Percentiles rank a stretch among this genome's conserved stretches.
Evolutionary conservation across 2,329 filamentous ascomycete species (phyloP).

Genomic region (Venturia asperata): DNA sequence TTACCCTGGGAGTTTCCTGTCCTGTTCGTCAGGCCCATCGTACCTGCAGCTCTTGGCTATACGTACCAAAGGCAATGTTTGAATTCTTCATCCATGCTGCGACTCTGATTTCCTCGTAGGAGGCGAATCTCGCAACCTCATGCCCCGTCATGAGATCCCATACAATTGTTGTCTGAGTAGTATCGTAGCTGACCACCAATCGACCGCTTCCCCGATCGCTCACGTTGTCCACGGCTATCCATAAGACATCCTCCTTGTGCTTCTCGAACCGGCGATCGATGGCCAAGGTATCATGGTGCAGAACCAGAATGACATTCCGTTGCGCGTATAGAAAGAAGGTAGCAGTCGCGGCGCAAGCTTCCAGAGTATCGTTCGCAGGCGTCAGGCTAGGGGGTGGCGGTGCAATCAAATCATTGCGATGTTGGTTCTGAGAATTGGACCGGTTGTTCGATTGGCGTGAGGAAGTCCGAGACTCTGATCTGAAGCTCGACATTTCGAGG

Average conservation of each 20-base stretch:
- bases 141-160: constrained; percentile 93
- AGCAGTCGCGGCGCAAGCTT: constrained; percentile 83
- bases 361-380: constrained; percentile 52
- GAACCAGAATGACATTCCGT: constrained; percentile 72
- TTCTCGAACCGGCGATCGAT: constrained; percentile 80
- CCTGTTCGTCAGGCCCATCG: constrained; percentile 21
- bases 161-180: constrained; percentile 83
- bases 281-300: constrained; percentile 85
- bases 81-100: constrained; percentile 96
- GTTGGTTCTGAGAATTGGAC: constrained; percentile 12
- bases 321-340: constrained; percentile 86
- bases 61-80: constrained; percentile 88
- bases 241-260: constrained; percentile 73
- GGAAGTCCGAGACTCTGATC: constrained; percentile 13
- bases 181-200: constrained; percentile 88
- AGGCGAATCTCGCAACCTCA: constrained; percentile 84
- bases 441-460: constrained; percentile 11
- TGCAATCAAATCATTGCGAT: constrained; percentile 21
- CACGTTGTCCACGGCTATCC: constrained; percentile 83
- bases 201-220: constrained; percentile 80
- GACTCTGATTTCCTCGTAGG: constrained; percentile 77
- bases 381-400: constrained; percentile 33
- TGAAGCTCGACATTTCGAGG: constrained; percentile 12
- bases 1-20: constrained; percentile 86
- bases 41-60: constrained; percentile 18